Conservation (phyloP, 306 rosid genomes). For the Canavalia gladiata region DNA sequence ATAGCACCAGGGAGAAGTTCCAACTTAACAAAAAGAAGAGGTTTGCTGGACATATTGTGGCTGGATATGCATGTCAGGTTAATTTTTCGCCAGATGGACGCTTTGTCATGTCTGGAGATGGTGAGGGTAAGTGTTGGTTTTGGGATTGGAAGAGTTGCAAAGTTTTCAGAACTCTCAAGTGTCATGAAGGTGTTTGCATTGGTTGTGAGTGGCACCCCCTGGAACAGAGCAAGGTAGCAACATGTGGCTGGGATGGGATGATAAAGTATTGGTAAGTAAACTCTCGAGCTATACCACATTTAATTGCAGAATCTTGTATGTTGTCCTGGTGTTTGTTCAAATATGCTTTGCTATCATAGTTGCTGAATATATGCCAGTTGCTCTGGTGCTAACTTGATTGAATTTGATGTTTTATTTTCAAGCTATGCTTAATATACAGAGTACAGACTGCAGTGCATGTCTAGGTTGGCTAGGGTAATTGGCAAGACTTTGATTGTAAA, state of each 20-base stretch:
- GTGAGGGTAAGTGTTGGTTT: constrained; percentile 98
- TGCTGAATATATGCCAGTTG: constrained; percentile 24
- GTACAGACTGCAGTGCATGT: neutral
- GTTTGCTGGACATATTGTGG: constrained; percentile 93
- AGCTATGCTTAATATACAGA: neutral
- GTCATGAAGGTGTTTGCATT: constrained; percentile 95
- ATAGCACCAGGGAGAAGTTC: constrained; percentile 96
- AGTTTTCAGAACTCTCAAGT: constrained; percentile 92
- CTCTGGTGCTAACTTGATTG: constrained; percentile 16
- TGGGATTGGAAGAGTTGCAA: constrained; percentile 99
- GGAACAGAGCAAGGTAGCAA: constrained; percentile 97
- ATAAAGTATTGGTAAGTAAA: constrained; percentile 90
- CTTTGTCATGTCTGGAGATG: constrained; percentile 94
- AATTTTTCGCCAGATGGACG: constrained; percentile 97
- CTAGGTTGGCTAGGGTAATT: neutral
- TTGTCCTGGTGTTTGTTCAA: constrained; percentile 7
- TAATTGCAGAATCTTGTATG: neutral
- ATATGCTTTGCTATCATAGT: constrained; percentile 23
- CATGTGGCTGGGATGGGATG: constrained; percentile 99
- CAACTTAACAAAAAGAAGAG: constrained; percentile 98
- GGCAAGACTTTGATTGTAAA: neutral
- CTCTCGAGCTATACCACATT: constrained; percentile 24
- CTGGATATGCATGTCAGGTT: constrained; percentile 96
- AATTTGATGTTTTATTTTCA: neutral
- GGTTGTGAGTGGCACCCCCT: constrained; percentile 94